A percentile compares a stretch with the other conserved stretches of the same genome.
phyloP scores from a whole-genome alignment of 805 yeast genomes.

The Phaffomyces thermotolerans region DNA sequence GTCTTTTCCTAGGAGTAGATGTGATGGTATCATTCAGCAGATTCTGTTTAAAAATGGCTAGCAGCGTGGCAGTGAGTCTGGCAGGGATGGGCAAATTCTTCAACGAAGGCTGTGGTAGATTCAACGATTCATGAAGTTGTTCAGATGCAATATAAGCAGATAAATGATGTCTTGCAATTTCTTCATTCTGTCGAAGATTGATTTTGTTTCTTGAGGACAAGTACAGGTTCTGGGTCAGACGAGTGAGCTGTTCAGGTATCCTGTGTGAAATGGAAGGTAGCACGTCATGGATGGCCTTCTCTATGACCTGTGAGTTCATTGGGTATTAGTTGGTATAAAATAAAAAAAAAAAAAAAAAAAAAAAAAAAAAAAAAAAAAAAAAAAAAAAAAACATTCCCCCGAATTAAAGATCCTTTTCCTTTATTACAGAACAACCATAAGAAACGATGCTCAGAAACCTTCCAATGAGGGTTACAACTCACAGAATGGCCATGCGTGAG shows the following conservation, averaged over 20 bases:
- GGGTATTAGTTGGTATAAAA: background rate
- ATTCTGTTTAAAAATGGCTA: slow-evolving; percentile 1
- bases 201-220: slow-evolving; percentile 46
- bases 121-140: slow-evolving; percentile 34
- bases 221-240: slow-evolving; percentile 26
- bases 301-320: slow-evolving; percentile 25
- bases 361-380: too few relatives aligned
- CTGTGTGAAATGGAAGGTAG: slow-evolving; percentile 41
- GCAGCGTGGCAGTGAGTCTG: slow-evolving; percentile 30
- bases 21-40: slow-evolving; percentile 3
- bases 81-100: slow-evolving; percentile 54
- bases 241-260: slow-evolving; percentile 34
- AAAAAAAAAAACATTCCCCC: too few relatives aligned
- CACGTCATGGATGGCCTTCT: slow-evolving; percentile 39
- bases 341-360: too few relatives aligned
- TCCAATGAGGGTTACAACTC: too few relatives aligned
- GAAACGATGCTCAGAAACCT: background rate
- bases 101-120: slow-evolving; percentile 41
- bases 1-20: slow-evolving; percentile 7
- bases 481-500: too few relatives aligned
- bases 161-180: slow-evolving; percentile 59
- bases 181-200: slow-evolving; percentile 44
- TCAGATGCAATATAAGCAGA: slow-evolving; percentile 60
- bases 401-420: too few relatives aligned
- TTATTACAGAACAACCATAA: too few relatives aligned